Conservation (phyloP, 345 rosid species). For the Salix dunnii region DNA sequence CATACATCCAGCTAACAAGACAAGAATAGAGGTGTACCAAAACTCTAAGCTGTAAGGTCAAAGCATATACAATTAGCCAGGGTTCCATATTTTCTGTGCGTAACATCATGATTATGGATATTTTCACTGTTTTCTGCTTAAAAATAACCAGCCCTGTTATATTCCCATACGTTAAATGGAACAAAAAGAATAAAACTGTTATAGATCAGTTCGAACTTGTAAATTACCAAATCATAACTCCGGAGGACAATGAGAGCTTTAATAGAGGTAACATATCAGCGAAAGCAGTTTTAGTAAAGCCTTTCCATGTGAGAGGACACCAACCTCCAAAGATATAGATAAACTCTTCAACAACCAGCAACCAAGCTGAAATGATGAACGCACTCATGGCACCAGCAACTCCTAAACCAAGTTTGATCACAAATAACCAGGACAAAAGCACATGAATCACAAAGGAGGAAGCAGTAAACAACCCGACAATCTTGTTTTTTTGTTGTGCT, state of each 20-base stretch:
- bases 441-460: slow-evolving; percentile 21
- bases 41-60: slow-evolving; percentile 57
- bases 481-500: slow-evolving; percentile 33
- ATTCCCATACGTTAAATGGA: not conserved
- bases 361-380: slow-evolving; percentile 30
- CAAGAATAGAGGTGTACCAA: slow-evolving; percentile 68
- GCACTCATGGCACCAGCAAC: slow-evolving; percentile 37
- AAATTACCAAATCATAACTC: slow-evolving; percentile 53
- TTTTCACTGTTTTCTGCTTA: too few relatives aligned
- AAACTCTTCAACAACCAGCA: slow-evolving; percentile 14
- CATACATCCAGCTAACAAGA: slow-evolving; percentile 74
- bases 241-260: slow-evolving; percentile 64
- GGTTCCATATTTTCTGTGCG: too few relatives aligned
- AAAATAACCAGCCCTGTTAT: too few relatives aligned
- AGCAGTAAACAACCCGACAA: slow-evolving; percentile 28
- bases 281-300: slow-evolving; percentile 50
- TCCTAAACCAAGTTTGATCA: slow-evolving; percentile 19
- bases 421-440: slow-evolving; percentile 38
- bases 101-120: too few relatives aligned
- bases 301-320: slow-evolving; percentile 72
- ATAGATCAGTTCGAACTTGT: not conserved
- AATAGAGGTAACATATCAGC: slow-evolving; percentile 43
- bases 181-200: not conserved
- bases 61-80: not conserved
- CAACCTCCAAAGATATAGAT: slow-evolving; percentile 55